Percentiles rank a stretch among this genome's conserved stretches.
Evolutionary conservation across 208 protist genomes (phyloP).

Genomic region (Tritrichomonas foetus): DNA sequence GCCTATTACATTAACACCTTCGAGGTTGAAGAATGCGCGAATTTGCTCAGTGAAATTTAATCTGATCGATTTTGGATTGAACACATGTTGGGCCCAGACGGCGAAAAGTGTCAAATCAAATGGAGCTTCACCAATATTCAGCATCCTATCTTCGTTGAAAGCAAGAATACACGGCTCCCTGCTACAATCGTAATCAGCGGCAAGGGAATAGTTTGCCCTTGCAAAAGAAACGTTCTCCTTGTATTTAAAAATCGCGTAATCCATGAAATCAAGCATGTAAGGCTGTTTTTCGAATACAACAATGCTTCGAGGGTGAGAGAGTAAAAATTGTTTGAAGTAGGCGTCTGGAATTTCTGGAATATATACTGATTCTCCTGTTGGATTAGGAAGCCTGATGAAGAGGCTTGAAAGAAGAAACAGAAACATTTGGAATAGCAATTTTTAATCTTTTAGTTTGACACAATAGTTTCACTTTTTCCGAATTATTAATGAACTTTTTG

Average conservation of each 20-base stretch:
- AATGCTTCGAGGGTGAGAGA: background rate
- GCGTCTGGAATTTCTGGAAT: background rate
- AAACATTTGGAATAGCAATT: too few relatives aligned
- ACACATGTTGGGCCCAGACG: background rate
- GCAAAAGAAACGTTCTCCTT: background rate
- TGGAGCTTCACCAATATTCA: background rate
- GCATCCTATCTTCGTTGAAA: background rate
- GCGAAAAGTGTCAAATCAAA: background rate
- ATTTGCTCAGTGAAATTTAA: background rate
- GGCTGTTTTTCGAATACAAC: background rate
- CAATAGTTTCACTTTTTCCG: too few relatives aligned
- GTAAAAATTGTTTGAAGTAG: background rate
- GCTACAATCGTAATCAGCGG: background rate
- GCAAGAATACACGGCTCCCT: background rate
- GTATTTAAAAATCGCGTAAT: background rate
- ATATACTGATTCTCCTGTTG: too few relatives aligned
- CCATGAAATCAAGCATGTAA: background rate
- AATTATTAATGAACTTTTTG: too few relatives aligned
- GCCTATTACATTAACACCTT: background rate
- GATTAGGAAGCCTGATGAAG: too few relatives aligned
- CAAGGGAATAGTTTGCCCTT: background rate
- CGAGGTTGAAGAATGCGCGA: background rate
- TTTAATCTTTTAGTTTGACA: too few relatives aligned
- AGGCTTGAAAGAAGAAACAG: too few relatives aligned
- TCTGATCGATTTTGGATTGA: background rate